These are phyloP conservation scores for Rhizomucor pusillus DNA, from an alignment of 371 early-diverging fungal species.

Conservation along the genomic window DNA sequence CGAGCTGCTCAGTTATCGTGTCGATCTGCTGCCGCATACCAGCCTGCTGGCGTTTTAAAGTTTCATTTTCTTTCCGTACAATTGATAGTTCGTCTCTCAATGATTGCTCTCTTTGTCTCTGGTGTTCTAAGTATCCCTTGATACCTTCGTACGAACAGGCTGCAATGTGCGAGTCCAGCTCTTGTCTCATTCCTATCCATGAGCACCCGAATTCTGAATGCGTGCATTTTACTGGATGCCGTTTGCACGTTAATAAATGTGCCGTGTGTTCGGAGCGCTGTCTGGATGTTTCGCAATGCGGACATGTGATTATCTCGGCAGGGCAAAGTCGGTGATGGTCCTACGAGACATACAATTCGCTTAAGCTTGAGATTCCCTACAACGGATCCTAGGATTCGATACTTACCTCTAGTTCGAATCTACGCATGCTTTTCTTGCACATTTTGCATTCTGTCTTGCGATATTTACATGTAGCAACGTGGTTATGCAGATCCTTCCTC, in stretches of 20 bases:
- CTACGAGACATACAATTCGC: constrained; percentile 19
- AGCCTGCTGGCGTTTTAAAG: constrained; percentile 40
- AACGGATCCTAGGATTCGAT: not conserved
- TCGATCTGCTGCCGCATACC: constrained; percentile 44
- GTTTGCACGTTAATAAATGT: constrained; percentile 55
- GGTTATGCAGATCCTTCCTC: constrained; percentile 55
- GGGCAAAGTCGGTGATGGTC: constrained; percentile 61
- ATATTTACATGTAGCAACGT: constrained; percentile 58
- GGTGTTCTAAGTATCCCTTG: constrained; percentile 49
- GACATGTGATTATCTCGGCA: constrained; percentile 55
- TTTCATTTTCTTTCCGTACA: constrained; percentile 41
- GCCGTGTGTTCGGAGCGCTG: constrained; percentile 46
- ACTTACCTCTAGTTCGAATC: constrained; percentile 46
- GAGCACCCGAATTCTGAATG: constrained; percentile 59
- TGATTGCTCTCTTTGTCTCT: constrained; percentile 41
- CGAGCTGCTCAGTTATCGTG: constrained; percentile 35
- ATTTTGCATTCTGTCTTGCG: constrained; percentile 58
- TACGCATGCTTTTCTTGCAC: constrained; percentile 56
- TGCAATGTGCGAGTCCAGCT: constrained; percentile 37
- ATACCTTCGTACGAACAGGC: constrained; percentile 64
- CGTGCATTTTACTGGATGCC: constrained; percentile 46
- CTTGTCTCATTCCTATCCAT: constrained; percentile 56
- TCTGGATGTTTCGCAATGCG: constrained; percentile 53
- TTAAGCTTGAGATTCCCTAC: not conserved
- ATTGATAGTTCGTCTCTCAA: constrained; percentile 47